phyloP scores from a whole-genome alignment of 1,284 basidiomycete species.

The Ustilago sp. region DNA sequence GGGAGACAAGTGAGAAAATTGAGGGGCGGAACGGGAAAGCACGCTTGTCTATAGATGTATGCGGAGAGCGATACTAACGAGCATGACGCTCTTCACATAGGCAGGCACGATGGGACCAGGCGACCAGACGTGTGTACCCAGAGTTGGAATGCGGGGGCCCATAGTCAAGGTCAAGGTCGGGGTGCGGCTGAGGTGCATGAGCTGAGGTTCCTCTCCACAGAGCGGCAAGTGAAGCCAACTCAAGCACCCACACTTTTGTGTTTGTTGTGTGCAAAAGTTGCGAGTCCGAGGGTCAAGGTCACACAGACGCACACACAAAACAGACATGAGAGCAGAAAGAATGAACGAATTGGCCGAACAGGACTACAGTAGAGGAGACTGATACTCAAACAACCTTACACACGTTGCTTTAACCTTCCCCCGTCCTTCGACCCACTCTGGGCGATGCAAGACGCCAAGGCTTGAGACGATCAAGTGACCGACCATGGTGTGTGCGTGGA shows the following conservation, averaged over 20 bases:
- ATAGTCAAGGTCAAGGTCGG: too few species aligned
- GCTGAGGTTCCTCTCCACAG: too few species aligned
- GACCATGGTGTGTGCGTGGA: neutral
- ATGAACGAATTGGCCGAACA: neutral
- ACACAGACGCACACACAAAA: neutral
- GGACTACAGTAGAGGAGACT: neutral
- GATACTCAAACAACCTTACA: neutral
- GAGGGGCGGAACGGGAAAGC: neutral
- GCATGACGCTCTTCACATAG: neutral
- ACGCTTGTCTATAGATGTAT: neutral
- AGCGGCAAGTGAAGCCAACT: neutral
- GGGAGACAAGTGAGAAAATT: neutral
- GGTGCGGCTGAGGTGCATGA: too few species aligned
- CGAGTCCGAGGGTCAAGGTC: neutral
- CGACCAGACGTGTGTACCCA: too few species aligned
- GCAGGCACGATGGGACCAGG: conserved; percentile 1
- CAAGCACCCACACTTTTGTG: neutral
- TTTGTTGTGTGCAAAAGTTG: neutral
- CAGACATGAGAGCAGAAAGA: neutral
- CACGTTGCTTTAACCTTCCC: neutral
- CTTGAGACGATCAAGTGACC: conserved; percentile 5
- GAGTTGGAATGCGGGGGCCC: too few species aligned
- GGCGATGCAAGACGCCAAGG: conserved; percentile 5
- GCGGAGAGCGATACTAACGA: neutral
- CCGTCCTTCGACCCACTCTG: neutral